Evolutionary conservation across 345 rosid genomes (phyloP), one percentile per base, ranked within the genome.

Genomic region (Limnanthes douglasii): DNA sequence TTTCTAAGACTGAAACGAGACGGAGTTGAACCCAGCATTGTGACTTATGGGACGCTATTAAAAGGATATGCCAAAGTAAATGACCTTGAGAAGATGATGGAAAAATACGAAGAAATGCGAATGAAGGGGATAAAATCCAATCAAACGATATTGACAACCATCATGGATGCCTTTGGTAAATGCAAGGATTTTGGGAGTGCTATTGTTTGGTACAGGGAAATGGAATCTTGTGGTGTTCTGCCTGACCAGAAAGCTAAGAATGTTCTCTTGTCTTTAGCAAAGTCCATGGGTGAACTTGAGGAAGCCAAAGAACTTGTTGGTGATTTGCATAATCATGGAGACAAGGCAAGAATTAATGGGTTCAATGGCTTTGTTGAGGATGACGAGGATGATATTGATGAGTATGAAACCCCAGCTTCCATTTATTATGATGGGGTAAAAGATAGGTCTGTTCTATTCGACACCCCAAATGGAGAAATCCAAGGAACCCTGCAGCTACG

Each of bases 191-290:
- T 88, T 6, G 79, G 69, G 13, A 79, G 80, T n/a, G 95, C 94
- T 23, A 60, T 79, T 34, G 32, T 49, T 35, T 84, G 98, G 95
- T 84, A 64, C 30, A 84, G 61, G 52, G 95, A 90, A 63, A 77
- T 90, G 95, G 93, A 65, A 53, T 53, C 57, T 35, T 32, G 48
- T 19, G 82, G 95, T 15, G 38, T 68, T 43, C 59, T 54, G 28
- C 78, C 97, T 15, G 94, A 90, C 64, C 77, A 65, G 65, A 90
- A 84, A 57, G 90, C 98, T 10, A 80, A 79, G 63, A 90, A 74
- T 57, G 64, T 83, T 31, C 81, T 88, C 9, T 53, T 79, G 22
- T 83, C 95, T 14, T 61, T 83, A 51, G 93, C 95, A 7, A 68
- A 64, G 53, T 72, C 75, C 30, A 66, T 48, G 1, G 79, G 76